Base-by-base conservation (phyloP, 2,329 filamentous ascomycete species). In the Fusarium begoniae region DNA sequence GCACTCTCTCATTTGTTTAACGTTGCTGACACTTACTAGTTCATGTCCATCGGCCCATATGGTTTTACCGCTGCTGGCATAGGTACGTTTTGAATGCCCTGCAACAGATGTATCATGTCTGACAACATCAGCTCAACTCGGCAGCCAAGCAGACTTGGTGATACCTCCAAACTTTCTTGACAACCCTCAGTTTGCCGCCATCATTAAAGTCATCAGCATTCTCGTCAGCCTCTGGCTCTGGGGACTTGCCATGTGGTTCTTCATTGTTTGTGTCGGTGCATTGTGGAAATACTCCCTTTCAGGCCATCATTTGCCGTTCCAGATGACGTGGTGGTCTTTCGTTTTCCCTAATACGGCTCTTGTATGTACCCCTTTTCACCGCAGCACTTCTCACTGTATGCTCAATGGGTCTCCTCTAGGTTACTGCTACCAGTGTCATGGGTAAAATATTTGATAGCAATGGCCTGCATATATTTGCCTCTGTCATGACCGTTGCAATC, bases 321-420 rank as follows among this genome's bases (percentile, higher is more conserved):
- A 93, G 24, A 95, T 96, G 93, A 94, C 91, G 4, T 97, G 93
- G 91, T 96, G 92, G 82, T 93, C 90, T 8, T 96, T 95, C 81
- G 87, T 95, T 10, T 95, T 95, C 77, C 93, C 93, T 5, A 94
- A 95, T 75, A 95, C 93, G 1, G 93, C 92, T 0, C 83, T 94
- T 67, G 89, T 82, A 78, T 57, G 80, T 60, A 15, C 26, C 28
- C 53, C 3, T 9, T 15, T 17, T 9, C 22, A 13, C n/a, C 12
- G 26, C 45, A 14, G 8, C 22, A 18, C 13, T 56, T 48, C 22
- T 32, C 40, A 44, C 41, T 17, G n/a, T 38, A 50, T 26, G 18
- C 68, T 69, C 37, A 72, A 45, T 35, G 9, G 10, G 35, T 40
- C 13, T 30, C 5, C 11, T n/a, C 32, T 43, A 82, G 81, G 75